Conservation (phyloP, 176 grass and related monocot species). For the maize (Zea mays) region Zm-B73-REFERENCE-NAM-5.0 NC_050102.1:168928501-168929000, state of each 20-base stretch:
- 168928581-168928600: conserved; percentile 13
- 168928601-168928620: background rate
- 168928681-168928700: background rate
- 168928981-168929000: background rate
- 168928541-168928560: conserved; percentile 24
- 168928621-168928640: conserved; percentile 13
- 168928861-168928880: conserved; percentile 95
- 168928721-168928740: conserved; percentile 12
- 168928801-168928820: background rate
- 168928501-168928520: conserved; percentile 21
- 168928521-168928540: background rate
- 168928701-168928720: conserved; percentile 6
- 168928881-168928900: conserved; percentile 85
- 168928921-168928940: conserved; percentile 27
- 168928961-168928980: conserved; percentile 6
- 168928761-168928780: background rate
- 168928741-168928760: background rate
- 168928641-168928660: background rate
- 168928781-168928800: background rate
- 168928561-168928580: background rate
- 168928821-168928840: conserved; percentile 25
- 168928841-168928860: conserved; percentile 39
- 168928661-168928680: background rate
- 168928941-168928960: conserved; percentile 11
- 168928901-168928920: conserved; percentile 84